These are phyloP conservation scores for Physaria fendleri DNA, from an alignment of 345 rosid species.

Conservation along the genomic window DNA sequence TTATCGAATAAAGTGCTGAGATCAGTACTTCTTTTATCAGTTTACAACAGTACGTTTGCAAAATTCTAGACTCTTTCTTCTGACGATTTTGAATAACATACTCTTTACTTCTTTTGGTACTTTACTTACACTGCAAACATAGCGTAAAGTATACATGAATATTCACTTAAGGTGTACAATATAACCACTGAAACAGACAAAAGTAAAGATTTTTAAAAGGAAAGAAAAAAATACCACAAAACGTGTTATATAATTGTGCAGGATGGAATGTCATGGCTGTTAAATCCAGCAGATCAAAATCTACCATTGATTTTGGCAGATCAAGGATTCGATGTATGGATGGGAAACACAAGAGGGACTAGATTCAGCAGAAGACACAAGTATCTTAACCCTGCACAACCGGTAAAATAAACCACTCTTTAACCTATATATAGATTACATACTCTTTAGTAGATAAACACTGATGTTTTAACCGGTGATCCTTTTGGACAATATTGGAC, in stretches of 20 bases:
- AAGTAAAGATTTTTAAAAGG: neutral
- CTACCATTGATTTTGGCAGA: conserved; percentile 82
- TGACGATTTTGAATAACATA: neutral
- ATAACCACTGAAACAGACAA: neutral
- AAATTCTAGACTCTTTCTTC: neutral
- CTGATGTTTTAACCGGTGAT: neutral
- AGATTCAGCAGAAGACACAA: conserved; percentile 61
- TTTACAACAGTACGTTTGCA: neutral
- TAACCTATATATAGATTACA: neutral
- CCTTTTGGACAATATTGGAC: too few relatives aligned
- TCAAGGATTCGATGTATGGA: conserved; percentile 93
- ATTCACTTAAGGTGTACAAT: neutral
- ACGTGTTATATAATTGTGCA: too few relatives aligned
- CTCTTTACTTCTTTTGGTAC: neutral
- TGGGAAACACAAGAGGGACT: conserved; percentile 81
- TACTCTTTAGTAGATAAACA: neutral
- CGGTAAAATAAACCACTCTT: conserved; percentile 26
- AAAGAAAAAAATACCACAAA: neutral
- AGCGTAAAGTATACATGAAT: neutral
- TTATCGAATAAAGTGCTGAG: neutral
- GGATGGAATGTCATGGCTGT: conserved; percentile 94
- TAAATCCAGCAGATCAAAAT: conserved; percentile 76
- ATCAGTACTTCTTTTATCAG: neutral
- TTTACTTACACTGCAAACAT: neutral
- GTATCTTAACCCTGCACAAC: conserved; percentile 39